Evolutionary conservation across 2,329 filamentous ascomycete species (phyloP), one percentile per base, ranked within the genome.

Genomic region (Talaromyces sp.): DNA sequence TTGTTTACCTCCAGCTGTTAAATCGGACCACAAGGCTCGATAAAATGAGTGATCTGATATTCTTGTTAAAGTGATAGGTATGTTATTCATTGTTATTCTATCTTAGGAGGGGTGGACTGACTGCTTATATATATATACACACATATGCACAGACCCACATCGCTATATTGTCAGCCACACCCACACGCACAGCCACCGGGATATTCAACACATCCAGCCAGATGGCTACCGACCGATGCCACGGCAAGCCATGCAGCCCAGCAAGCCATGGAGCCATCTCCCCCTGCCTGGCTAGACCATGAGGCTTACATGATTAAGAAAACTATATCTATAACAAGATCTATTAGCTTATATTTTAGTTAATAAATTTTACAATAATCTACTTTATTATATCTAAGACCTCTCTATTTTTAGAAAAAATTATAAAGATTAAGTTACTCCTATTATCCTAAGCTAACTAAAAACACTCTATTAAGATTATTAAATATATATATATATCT

Each of bases 351-450:
- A 26, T 21, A 5, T 26, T 53, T 53, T 13, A 14, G 32, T 53
- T 53, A 11, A 52, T 52, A 21, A 52, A 52, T 29, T 26, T 29
- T 52, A 21, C 49, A 17, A 21, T 21, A 26, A 21, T 21, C 21
- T 52, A 21, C 27, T 52, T 21, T 21, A 52, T 52, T 10, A 21
- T 21, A 27, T 52, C 27, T 5, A 11, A 27, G 13, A 52, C 21
- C 14, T 26, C n/a, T 21, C 55, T 31, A 55, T 64, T 54, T 27
- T 64, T 56, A 53, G 57, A 49, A 29, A 64, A 60, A 38, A 52
- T 58, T 52, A 66, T 59, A 27, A 66, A 67, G 38, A 66, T 58
- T 2, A 55, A 65, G 26, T 65, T 65, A 29, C 57, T 66, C 24
- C 51, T 43, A 60, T 66, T 63, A 43, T 62, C 31, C 35, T 63